Evolutionary conservation across 192 early-diverging fungal species (phyloP), one percentile per base, ranked within the genome.

Genomic region (Coemansia sp.): DNA sequence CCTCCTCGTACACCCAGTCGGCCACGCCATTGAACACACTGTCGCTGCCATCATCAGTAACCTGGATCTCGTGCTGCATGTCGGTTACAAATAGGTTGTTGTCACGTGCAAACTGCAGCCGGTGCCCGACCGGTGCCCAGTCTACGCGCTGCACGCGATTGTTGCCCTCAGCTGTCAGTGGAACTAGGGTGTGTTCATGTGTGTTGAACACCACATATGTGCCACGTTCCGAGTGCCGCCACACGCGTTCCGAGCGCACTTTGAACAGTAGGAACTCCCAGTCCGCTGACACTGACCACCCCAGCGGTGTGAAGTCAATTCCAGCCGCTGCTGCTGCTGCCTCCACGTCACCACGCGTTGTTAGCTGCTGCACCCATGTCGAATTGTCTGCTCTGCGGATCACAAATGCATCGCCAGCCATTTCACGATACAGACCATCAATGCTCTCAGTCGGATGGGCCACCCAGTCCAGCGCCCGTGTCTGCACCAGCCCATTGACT

Each of bases 1-100:
- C 96, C 70, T 98, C 97, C 73, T 97, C 95, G 61, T 98, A 98
- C 0, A 96, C 94, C 96, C 96, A 98, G 75, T 98, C 96, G n/a
- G 94, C 87, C 6, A 97, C 83, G 6, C 95, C 96, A 67, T 97
- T 97, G 64, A 95, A 90, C 19, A 96, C 84, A 22, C 79, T 84
- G 28, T 75, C 77, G 22, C 88, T 88, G 12, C 95, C 94, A 71
- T 97, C 95, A 51, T 79, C 85, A 2, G 96, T 98, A 28, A 97
- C 80, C 44, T 87, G 87, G 46, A 85, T 84, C 57, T 93, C 88
- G 14, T 81, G 72, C 53, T 37, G 38, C 65, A 90, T 72, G 65
- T 93, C 88, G 2, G 87, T 90, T 17, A 95, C 82, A 72, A 89
- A 92, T 7, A 98, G 34, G 64, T 98, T 86, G 72, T 97, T 96